Conservation (phyloP, 257 asterid species). For the Striga asiatica region DNA sequence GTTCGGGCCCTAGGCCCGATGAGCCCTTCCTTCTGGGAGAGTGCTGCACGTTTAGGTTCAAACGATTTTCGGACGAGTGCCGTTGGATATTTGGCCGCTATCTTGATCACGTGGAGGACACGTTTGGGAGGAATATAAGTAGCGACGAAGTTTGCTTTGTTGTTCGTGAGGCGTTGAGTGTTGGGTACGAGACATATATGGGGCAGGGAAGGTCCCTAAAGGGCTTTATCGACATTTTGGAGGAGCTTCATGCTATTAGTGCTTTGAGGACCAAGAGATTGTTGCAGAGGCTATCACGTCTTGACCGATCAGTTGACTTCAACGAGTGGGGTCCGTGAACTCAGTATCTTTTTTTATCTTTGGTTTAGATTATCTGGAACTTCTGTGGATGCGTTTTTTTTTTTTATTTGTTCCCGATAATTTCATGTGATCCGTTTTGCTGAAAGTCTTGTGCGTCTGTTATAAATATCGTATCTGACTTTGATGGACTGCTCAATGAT, state of each 20-base stretch:
- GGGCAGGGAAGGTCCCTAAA: conserved; percentile 13
- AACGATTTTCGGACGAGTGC: conserved; percentile 15
- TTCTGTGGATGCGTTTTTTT: no score
- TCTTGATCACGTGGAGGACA: conserved; percentile 25
- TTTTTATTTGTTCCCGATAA: no score
- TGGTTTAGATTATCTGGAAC: no score
- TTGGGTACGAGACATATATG: conserved; percentile 27
- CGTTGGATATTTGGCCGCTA: conserved; percentile 22
- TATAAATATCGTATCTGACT: no score
- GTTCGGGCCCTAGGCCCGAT: conserved; percentile 37
- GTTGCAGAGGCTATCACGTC: conserved; percentile 10
- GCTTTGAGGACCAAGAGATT: conserved; percentile 21
- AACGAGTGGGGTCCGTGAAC: no score
- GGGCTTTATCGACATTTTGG: conserved; percentile 27
- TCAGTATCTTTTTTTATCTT: no score
- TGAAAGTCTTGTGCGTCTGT: no score
- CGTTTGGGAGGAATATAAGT: conserved; percentile 31
- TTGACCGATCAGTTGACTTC: no score
- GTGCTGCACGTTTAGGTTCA: conserved; percentile 40
- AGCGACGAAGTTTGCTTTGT: conserved; percentile 12
- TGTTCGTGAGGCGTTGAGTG: conserved; percentile 19
- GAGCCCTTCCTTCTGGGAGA: conserved; percentile 32
- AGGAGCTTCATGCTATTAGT: conserved; percentile 33
- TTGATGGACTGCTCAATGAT: no score
- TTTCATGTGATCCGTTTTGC: no score